Percentiles rank a stretch among this genome's conserved stretches.
Conservation (phyloP, 768 basidiomycete genomes). For the Glaciozyma martinii region DNA sequence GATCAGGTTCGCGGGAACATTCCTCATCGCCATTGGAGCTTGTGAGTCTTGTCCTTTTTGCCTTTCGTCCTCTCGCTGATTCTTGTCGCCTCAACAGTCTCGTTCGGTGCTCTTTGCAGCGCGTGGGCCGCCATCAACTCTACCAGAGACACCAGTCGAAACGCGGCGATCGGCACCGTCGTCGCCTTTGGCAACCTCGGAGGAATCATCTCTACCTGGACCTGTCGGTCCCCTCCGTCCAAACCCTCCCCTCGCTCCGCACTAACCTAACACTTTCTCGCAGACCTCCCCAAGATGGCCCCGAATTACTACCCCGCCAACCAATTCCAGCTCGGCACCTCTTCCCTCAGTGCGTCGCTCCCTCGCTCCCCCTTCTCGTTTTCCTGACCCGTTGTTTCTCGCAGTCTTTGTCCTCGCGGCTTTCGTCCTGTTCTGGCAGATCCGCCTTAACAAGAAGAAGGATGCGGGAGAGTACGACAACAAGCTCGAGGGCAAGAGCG, state of each 20-base stretch:
- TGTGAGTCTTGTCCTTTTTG: background rate
- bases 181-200: constrained; percentile 35
- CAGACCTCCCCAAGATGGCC: constrained; percentile 7
- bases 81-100: constrained; percentile 9
- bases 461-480: constrained; percentile 30
- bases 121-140: constrained; percentile 29
- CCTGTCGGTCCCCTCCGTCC: background rate
- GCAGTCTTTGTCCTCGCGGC: constrained; percentile 15
- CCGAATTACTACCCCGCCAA: constrained; percentile 28
- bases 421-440: constrained; percentile 17
- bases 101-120: constrained; percentile 26
- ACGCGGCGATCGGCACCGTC: constrained; percentile 24
- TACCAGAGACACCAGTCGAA: constrained; percentile 26
- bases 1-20: constrained; percentile 12
- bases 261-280: too few species aligned
- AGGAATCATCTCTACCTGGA: constrained; percentile 31
- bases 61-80: background rate
- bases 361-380: too few species aligned
- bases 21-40: constrained; percentile 22
- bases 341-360: background rate
- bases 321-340: constrained; percentile 17
- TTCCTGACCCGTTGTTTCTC: too few species aligned
- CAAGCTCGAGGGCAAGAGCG: constrained; percentile 31
- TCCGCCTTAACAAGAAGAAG: constrained; percentile 30
- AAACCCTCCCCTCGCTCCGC: too few species aligned